Conservation (phyloP, 1,284 basidiomycete species). For the Puccinia horiana region DNA sequence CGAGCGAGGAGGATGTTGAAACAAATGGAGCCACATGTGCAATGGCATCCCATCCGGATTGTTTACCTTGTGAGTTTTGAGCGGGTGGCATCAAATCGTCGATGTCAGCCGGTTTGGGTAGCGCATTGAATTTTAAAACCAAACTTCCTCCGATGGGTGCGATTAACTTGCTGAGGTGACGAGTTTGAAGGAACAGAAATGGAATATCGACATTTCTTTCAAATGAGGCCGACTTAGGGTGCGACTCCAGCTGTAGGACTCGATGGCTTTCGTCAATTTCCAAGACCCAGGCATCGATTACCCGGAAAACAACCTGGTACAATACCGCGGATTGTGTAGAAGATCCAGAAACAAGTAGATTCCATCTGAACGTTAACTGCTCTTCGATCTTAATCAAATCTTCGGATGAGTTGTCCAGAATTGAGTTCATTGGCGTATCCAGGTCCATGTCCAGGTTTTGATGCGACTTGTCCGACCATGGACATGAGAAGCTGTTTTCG, state of each 20-base stretch:
- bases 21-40: constrained; percentile 20
- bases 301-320: constrained; percentile 33
- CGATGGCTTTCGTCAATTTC: constrained; percentile 33
- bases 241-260: neutral
- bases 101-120: neutral
- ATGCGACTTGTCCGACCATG: constrained; percentile 17
- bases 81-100: neutral
- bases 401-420: constrained; percentile 25
- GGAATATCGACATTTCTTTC: neutral
- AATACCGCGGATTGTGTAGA: neutral
- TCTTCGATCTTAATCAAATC: constrained; percentile 42
- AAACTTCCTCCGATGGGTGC: constrained; percentile 23
- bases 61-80: neutral
- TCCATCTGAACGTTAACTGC: constrained; percentile 41
- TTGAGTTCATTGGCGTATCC: constrained; percentile 4
- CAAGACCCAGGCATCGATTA: constrained; percentile 46
- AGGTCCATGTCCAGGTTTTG: neutral
- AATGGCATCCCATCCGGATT: neutral
- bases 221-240: neutral
- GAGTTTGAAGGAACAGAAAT: constrained; percentile 14
- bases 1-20: constrained; percentile 36
- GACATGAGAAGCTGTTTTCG: constrained; percentile 16
- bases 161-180: constrained; percentile 31
- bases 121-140: constrained; percentile 24
- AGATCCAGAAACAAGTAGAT: neutral